Evolutionary conservation across 192 early-diverging fungal genomes (phyloP), one percentile per base, ranked within the genome.

Genomic region (Backusella macrospora): DNA sequence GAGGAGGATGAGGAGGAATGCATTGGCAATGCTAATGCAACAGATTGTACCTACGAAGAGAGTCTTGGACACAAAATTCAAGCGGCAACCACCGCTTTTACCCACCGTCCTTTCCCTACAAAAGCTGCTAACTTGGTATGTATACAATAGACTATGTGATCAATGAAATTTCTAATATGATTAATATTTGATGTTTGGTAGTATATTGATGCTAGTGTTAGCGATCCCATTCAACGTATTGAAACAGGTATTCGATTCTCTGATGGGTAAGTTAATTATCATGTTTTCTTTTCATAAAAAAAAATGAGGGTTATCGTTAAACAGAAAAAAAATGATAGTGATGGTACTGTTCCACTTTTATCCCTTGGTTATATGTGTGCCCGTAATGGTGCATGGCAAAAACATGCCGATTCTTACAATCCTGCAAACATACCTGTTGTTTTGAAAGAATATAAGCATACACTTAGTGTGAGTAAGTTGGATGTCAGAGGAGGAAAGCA

Each of bases 331-430:
- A n/a, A n/a, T n/a, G 74, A 81, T 67, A 94, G 95, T 40, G 96
- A 97, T 76, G 94, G 92, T 16, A 97, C 95, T 0, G 96, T 97
- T 0, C 96, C 96, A 0, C 78, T 97, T 16, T 55, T 97, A 39
- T 95, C 93, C 7, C 82, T 92, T 3, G 94, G 94, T 3, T 96
- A 95, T 78, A 97, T 97, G 96, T 95, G 94, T 71, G 85, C 85
- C 10, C 81, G 86, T 18, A 76, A 74, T 38, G 78, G 78, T 42
- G 95, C 90, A 9, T 97, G 96, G 96, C 86, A 83, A 48, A 88
- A 92, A 76, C 76, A 84, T 21, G 75, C 80, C 10, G 82, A 85
- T 15, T 81, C 92, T 65, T 96, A 92, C 69, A 97, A 97, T 76
- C 96, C 96, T 37, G 80, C 85, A 52, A 81, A 83, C 15, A 83